Conservation (phyloP, 225 moss, liverwort and hornwort genomes). For the Asterella californica region DNA sequence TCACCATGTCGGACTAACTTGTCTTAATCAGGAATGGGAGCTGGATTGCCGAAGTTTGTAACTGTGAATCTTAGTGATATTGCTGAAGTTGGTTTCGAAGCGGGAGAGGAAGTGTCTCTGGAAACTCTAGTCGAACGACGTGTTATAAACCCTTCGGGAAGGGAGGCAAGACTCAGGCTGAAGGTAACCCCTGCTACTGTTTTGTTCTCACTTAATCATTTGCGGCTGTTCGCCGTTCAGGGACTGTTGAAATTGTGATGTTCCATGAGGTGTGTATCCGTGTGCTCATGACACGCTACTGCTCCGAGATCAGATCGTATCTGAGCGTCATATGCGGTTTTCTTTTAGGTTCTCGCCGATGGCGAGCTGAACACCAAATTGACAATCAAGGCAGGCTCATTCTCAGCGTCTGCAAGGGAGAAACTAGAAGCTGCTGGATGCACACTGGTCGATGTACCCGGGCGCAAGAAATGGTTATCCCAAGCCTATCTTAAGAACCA, state of each 20-base stretch:
- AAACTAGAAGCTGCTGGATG: slow-evolving; percentile 70
- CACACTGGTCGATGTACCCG: slow-evolving; percentile 64
- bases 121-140: slow-evolving; percentile 66
- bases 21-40: slow-evolving; percentile 57
- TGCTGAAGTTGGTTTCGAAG: slow-evolving; percentile 49
- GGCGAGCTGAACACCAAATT: slow-evolving; percentile 80
- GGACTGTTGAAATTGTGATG: not conserved
- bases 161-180: slow-evolving; percentile 67
- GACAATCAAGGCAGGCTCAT: slow-evolving; percentile 71
- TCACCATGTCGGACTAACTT: not conserved
- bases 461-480: slow-evolving; percentile 80
- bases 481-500: slow-evolving; percentile 46
- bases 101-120: slow-evolving; percentile 81
- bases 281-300: too few species aligned
- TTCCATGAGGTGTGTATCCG: not conserved
- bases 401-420: slow-evolving; percentile 62
- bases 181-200: slow-evolving; percentile 32
- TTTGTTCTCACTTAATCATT: not conserved
- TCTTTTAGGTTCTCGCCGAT: slow-evolving; percentile 50
- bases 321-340: not conserved
- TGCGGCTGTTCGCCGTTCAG: not conserved
- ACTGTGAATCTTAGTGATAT: slow-evolving; percentile 76
- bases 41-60: slow-evolving; percentile 82
- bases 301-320: too few species aligned
- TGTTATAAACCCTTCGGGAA: slow-evolving; percentile 73